Percentiles rank a stretch among this genome's conserved stretches.
Evolutionary conservation across 2,329 filamentous ascomycete genomes (phyloP).

Genomic region (Tolypocladium pustulatum): DNA sequence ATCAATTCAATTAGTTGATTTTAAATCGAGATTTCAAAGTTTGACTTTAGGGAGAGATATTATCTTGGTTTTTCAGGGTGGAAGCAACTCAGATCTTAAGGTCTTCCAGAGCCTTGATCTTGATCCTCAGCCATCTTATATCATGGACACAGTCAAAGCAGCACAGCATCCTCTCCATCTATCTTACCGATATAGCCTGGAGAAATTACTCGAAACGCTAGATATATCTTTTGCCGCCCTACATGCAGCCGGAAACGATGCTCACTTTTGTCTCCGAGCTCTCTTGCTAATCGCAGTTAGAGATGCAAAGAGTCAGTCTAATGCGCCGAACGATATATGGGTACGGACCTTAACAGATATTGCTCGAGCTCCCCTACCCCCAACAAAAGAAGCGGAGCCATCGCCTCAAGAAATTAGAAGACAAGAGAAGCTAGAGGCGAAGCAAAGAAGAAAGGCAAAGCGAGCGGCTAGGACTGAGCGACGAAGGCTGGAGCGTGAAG

Average conservation of each 20-base stretch:
- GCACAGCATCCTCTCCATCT: not conserved
- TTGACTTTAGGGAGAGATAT: not conserved
- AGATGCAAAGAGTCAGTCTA: not conserved
- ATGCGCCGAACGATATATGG: not conserved
- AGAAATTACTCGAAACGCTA: not conserved
- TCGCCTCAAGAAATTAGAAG: not conserved
- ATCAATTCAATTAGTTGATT: not conserved
- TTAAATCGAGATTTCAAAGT: not conserved
- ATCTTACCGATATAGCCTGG: not conserved
- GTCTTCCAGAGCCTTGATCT: not conserved
- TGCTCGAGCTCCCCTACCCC: not conserved
- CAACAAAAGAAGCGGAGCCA: not conserved
- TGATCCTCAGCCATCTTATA: not conserved
- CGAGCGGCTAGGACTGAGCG: not conserved
- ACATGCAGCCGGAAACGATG: not conserved
- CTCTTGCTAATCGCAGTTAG: not conserved
- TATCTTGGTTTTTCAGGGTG: not conserved
- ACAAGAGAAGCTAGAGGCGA: not conserved
- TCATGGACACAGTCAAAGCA: not conserved
- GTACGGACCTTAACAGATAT: not conserved
- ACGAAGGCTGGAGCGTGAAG: not conserved
- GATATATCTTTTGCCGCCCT: not conserved
- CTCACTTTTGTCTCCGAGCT: not conserved
- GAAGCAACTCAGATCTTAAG: not conserved
- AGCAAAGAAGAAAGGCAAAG: not conserved